Conservation (phyloP, 2,329 filamentous ascomycete species). For the Seiridium cupressi region DNA sequence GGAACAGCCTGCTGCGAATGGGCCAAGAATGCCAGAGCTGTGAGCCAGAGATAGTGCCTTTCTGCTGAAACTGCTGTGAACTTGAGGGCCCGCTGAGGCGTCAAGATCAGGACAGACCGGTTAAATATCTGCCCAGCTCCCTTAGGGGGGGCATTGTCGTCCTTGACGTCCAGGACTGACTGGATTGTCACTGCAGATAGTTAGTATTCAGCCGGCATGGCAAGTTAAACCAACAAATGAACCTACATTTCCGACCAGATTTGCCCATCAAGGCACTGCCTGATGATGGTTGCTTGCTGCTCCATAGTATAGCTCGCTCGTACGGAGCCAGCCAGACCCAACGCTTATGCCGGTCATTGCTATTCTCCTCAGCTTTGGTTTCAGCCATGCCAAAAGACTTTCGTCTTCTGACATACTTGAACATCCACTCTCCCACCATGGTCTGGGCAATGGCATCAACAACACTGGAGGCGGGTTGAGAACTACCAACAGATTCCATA, state of each 20-base stretch:
- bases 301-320: constrained; percentile 95
- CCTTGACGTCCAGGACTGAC: constrained; percentile 94
- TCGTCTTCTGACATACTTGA: constrained; percentile 81
- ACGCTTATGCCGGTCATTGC: constrained; percentile 82
- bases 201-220: background rate
- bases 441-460: constrained; percentile 97
- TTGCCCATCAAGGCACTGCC: constrained; percentile 90
- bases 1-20: constrained; percentile 82
- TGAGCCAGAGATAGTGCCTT: constrained; percentile 92
- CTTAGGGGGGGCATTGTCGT: constrained; percentile 83
- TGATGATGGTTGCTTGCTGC: constrained; percentile 90
- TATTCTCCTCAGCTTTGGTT: constrained; percentile 64
- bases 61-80: constrained; percentile 84
- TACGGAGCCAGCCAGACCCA: constrained; percentile 99
- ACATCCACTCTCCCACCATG: constrained; percentile 98
- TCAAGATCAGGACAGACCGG: constrained; percentile 91
- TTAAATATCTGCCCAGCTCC: constrained; percentile 70
- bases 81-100: constrained; percentile 88
- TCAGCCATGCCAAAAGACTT: constrained; percentile 87
- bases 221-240: background rate
- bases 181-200: constrained; percentile 74
- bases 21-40: constrained; percentile 89
- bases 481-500: constrained; percentile 53
- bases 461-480: constrained; percentile 65
- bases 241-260: constrained; percentile 89